These are phyloP conservation scores for Saccharomyces hybrid DNA, from an alignment of 1,139 yeast species.

Conservation along the genomic window DNA sequence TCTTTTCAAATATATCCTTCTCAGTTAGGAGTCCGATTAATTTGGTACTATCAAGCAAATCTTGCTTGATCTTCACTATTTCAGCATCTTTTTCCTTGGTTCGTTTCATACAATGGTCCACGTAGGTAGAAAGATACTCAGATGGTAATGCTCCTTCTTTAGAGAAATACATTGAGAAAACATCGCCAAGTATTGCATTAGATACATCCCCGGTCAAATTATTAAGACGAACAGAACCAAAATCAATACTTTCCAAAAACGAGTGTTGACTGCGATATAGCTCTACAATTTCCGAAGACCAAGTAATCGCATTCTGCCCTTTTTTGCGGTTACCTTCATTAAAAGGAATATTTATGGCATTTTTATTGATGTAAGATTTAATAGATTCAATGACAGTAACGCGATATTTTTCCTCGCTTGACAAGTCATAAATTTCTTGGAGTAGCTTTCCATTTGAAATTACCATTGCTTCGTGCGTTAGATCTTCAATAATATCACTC, in stretches of 20 bases:
- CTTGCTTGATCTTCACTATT: conserved; percentile 47
- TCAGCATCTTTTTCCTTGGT: conserved; percentile 48
- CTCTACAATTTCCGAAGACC: conserved; percentile 58
- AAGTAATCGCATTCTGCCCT: conserved; percentile 47
- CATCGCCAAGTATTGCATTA: conserved; percentile 48
- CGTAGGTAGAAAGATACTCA: conserved; percentile 65
- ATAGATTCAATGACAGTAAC: conserved; percentile 34
- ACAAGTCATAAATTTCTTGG: conserved; percentile 15
- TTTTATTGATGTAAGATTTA: conserved; percentile 39
- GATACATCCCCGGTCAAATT: conserved; percentile 35
- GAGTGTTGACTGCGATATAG: conserved; percentile 47
- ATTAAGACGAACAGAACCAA: conserved; percentile 4
- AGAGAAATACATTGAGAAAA: conserved; percentile 61
- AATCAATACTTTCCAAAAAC: conserved; percentile 43
- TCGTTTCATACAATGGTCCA: conserved; percentile 48
- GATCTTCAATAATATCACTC: conserved; percentile 8
- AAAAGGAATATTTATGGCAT: conserved; percentile 31
- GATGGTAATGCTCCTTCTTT: conserved; percentile 47
- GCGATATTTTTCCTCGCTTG: conserved; percentile 15
- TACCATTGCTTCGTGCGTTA: conserved; percentile 11
- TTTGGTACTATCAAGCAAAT: conserved; percentile 49
- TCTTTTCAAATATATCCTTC: conserved; percentile 80
- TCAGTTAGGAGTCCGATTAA: conserved; percentile 68
- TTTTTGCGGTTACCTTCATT: conserved; percentile 31
- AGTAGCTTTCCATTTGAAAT: conserved; percentile 10